phyloP scores from a whole-genome alignment of 164 flowering plant species.

The Tetrastigma voinierianum region DNA sequence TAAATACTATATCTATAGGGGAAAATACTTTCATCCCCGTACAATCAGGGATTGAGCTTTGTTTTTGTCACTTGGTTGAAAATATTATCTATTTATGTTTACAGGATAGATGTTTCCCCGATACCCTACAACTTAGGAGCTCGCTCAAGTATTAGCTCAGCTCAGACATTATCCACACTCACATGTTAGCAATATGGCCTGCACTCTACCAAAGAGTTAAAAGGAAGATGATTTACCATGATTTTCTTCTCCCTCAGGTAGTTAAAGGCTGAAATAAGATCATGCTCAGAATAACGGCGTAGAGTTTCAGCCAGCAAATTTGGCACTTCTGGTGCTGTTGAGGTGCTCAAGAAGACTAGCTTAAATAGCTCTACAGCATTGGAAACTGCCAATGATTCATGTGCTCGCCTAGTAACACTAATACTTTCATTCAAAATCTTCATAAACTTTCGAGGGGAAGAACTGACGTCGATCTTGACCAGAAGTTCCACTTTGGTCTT shows the following conservation, averaged over 20 bases:
- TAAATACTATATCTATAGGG: neutral
- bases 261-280: slow-evolving; percentile 85
- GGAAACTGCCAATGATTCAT: slow-evolving; percentile 77
- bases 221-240: slow-evolving; percentile 49
- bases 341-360: slow-evolving; percentile 76
- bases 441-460: slow-evolving; percentile 46
- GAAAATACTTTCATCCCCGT: neutral
- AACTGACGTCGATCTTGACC: slow-evolving; percentile 34
- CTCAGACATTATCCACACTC: neutral
- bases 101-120: neutral
- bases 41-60: too few species aligned
- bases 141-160: neutral
- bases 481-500: slow-evolving; percentile 22
- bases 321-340: slow-evolving; percentile 58
- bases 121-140: neutral
- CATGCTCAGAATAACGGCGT: slow-evolving; percentile 81
- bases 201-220: neutral
- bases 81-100: neutral
- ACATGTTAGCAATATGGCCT: neutral
- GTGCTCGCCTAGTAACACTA: slow-evolving; percentile 32
- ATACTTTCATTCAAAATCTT: slow-evolving; percentile 42
- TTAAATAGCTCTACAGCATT: slow-evolving; percentile 89
- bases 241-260: slow-evolving; percentile 78
- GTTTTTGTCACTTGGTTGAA: too few species aligned
- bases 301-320: slow-evolving; percentile 70